Conservation (phyloP, 2,329 filamentous ascomycete genomes). For the Penicillium occitanis region DNA sequence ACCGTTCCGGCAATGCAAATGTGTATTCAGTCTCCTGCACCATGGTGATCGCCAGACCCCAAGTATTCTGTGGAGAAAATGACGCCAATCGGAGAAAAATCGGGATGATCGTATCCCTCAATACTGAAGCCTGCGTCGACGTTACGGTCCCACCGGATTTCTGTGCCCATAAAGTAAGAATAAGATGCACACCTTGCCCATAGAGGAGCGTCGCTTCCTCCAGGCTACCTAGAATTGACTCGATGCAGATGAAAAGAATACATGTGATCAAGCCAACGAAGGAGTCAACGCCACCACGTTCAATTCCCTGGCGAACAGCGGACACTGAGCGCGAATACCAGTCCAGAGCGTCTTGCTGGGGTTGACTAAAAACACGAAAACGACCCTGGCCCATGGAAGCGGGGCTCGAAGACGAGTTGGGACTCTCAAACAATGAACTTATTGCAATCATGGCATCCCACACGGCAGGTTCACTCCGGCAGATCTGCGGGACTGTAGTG, state of each 20-base stretch:
- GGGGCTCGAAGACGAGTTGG: constrained; percentile 16
- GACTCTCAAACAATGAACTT: constrained; percentile 36
- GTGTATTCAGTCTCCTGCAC: constrained; percentile 22
- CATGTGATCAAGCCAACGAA: constrained; percentile 36
- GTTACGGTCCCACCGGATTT: constrained; percentile 21
- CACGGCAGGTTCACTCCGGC: constrained; percentile 37
- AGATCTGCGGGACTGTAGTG: constrained; percentile 37
- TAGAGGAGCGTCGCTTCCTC: constrained; percentile 33
- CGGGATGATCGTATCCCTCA: constrained; percentile 31
- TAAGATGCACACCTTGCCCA: constrained; percentile 31
- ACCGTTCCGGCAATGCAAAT: constrained; percentile 5
- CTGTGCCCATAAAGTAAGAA: constrained; percentile 25
- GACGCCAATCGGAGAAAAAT: constrained; percentile 33
- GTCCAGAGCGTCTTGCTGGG: constrained; percentile 29
- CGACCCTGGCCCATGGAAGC: background rate
- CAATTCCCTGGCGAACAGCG: constrained; percentile 29
- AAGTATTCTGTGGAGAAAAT: constrained; percentile 21
- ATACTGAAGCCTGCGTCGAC: constrained; percentile 20
- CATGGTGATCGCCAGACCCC: constrained; percentile 21
- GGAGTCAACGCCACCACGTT: constrained; percentile 27
- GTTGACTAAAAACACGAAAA: constrained; percentile 14
- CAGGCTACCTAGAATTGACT: constrained; percentile 29
- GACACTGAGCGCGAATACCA: constrained; percentile 37
- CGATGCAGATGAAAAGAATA: constrained; percentile 37
- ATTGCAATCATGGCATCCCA: constrained; percentile 42